Evolutionary conservation across 108 stramenopile species (phyloP).

Genomic region (Stephanodiscus minutulus): DNA sequence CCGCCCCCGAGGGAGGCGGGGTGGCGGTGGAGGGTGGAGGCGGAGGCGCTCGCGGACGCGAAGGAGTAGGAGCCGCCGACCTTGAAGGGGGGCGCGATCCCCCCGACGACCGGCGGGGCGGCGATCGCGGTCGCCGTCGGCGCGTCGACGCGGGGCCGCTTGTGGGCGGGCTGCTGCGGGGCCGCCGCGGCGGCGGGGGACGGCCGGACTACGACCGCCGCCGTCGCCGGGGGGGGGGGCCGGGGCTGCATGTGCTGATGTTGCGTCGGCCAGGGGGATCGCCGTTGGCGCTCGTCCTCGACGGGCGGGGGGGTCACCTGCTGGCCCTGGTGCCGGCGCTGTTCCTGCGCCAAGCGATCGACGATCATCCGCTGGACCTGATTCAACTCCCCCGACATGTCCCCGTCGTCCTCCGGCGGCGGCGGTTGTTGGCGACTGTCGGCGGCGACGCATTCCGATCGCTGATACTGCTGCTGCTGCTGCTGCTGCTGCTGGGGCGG

Average conservation of each 20-base stretch:
- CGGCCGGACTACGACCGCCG: slow-evolving; percentile 5
- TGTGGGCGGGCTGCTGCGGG: slow-evolving; percentile 17
- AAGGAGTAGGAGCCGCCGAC: slow-evolving; percentile 5
- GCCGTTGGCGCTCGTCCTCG: not conserved
- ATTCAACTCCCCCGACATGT: slow-evolving; percentile 28
- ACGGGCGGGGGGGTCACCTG: slow-evolving; percentile 22
- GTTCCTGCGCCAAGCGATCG: not conserved
- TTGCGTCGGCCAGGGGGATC: slow-evolving; percentile 3
- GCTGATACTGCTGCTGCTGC: not conserved
- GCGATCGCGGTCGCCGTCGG: slow-evolving; percentile 3
- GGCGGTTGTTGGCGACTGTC: not conserved
- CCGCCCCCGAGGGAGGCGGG: slow-evolving; percentile 9
- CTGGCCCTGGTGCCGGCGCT: slow-evolving; percentile 5
- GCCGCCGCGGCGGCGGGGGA: not conserved
- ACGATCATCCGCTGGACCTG: slow-evolving; percentile 40
- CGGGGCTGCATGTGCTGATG: slow-evolving; percentile 11
- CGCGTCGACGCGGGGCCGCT: slow-evolving; percentile 25
- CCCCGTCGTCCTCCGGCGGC: slow-evolving; percentile 19
- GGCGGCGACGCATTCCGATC: slow-evolving; percentile 2
- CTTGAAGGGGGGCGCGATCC: not conserved
- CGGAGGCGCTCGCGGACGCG: slow-evolving; percentile 5
- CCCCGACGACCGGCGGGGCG: not conserved
- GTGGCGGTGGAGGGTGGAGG: slow-evolving; percentile 13
- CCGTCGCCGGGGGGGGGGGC: not conserved
- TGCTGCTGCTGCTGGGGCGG: not conserved